Base-by-base conservation (phyloP, 2,329 filamentous ascomycete species). In the Colletotrichum gigasporum region DNA sequence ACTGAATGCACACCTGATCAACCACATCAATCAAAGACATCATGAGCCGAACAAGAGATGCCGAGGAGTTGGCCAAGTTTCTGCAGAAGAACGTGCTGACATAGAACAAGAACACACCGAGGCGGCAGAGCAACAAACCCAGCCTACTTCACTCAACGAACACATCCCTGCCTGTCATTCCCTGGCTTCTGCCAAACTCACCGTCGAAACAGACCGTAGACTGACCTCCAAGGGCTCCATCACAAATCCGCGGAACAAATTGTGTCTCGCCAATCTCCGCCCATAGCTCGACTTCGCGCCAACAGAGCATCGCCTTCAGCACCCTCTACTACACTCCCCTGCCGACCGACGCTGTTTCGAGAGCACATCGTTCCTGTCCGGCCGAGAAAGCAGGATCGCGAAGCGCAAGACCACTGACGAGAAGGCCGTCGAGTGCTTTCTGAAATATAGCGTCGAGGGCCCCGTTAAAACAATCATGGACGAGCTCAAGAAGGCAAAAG, bases 401-500 rank as follows among this genome's bases (percentile, higher is more conserved):
- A 8, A 37, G 22, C 65, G 58, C 9, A 52, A 39, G 26, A 67
- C 73, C 14, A 67, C 65, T 4, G 59, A 73, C 50, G 69, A 79
- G 52, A 78, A 72, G 53, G 48, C 26, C 26, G 71, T 78, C 14
- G 69, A 78, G 60, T 65, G 67, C 34, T 73, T 76, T 32, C 52
- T 73, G 10, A 60, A 75, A 24, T 69, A 65, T 10, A 69, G 70
- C 57, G 69, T 78, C 0, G 70, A 76, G 54, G 69, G 75, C 47
- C 75, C 72, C 3, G 72, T 79, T 3, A 61, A 61, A 11, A 28
- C 28, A 1, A 76, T 78, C 30, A 53, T 78, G 10, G n/a, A 76
- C 1, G 42, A 71, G 35, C 70, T 79, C 14, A 69, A 48, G 11
- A 11, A 67, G 8, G 67, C 70, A 16, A 53, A 70, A n/a, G 34